phyloP scores from a whole-genome alignment of 1,139 yeast species.

The Magnusiomyces clavatus region DNA sequence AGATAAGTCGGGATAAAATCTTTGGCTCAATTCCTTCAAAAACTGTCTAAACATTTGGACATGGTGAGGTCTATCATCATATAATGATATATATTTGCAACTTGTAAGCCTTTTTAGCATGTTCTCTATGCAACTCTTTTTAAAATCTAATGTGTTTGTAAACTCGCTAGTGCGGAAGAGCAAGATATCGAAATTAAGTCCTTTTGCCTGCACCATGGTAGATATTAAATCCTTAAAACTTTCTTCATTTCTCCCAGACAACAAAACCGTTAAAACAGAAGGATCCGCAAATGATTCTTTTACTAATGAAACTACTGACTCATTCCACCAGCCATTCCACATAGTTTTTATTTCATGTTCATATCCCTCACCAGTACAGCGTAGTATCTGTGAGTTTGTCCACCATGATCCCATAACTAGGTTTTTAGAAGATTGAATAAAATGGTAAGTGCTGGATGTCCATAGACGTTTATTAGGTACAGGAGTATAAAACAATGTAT shows the following conservation, averaged over 20 bases:
- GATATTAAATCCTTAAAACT: conserved; percentile 27
- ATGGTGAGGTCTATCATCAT: conserved; percentile 39
- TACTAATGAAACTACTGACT: conserved; percentile 33
- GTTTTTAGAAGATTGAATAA: conserved; percentile 25
- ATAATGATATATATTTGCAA: conserved; percentile 31
- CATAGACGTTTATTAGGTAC: conserved; percentile 36
- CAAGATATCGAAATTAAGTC: conserved; percentile 34
- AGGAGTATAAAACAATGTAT: conserved; percentile 41
- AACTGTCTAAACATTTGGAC: conserved; percentile 31
- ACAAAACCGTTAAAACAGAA: conserved; percentile 32
- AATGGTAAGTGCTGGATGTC: conserved; percentile 26
- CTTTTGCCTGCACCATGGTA: conserved; percentile 26
- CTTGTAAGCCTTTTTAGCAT: conserved; percentile 29
- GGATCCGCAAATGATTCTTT: conserved; percentile 30
- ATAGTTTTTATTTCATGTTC: conserved; percentile 21
- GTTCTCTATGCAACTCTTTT: conserved; percentile 32
- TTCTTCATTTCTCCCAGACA: conserved; percentile 37
- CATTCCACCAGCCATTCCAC: conserved; percentile 39
- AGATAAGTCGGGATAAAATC: conserved; percentile 22
- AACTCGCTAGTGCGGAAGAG: conserved; percentile 28
- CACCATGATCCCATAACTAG: conserved; percentile 42
- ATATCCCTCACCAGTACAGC: conserved; percentile 33
- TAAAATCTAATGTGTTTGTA: conserved; percentile 32
- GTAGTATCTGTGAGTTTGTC: conserved; percentile 34
- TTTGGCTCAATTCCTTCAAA: conserved; percentile 27